phyloP scores from a whole-genome alignment of 129 eudicot genomes.

The Dittrichia graveolens region DNA sequence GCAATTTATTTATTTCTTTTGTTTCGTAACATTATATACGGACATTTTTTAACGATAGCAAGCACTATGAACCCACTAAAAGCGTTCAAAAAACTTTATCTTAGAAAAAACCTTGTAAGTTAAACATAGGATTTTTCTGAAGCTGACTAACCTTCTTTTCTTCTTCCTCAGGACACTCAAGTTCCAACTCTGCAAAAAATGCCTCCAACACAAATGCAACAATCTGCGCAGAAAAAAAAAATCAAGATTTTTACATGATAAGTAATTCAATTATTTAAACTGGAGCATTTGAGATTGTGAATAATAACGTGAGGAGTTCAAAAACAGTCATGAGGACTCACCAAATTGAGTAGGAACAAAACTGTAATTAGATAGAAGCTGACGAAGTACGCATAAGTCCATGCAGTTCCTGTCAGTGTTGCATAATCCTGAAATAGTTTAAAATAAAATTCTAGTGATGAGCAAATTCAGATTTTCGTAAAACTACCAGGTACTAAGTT shows the following conservation, averaged over 20 bases:
- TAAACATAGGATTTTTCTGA: slow-evolving; percentile 12
- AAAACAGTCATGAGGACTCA: slow-evolving; percentile 37
- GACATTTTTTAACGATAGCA: background rate
- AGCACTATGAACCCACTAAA: background rate
- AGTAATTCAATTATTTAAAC: background rate
- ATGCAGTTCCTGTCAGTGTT: slow-evolving; percentile 66
- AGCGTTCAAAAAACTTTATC: background rate
- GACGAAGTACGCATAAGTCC: slow-evolving; percentile 71
- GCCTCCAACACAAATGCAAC: slow-evolving; percentile 98
- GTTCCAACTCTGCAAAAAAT: slow-evolving; percentile 88
- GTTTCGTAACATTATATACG: background rate
- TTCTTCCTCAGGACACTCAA: slow-evolving; percentile 60
- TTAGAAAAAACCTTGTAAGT: background rate
- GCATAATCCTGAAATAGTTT: slow-evolving; percentile 65
- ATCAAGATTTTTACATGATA: slow-evolving; percentile 10
- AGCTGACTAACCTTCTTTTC: slow-evolving; percentile 51
- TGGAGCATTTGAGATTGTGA: background rate
- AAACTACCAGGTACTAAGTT: too few species aligned
- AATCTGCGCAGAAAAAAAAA: slow-evolving; percentile 46
- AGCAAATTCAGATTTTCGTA: background rate
- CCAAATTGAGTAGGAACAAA: slow-evolving; percentile 62
- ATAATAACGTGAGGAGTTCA: background rate
- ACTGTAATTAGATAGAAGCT: slow-evolving; percentile 88
- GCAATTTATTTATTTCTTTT: too few species aligned
- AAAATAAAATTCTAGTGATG: background rate